phyloP scores from a whole-genome alignment of 179 eudicot genomes.

The Spergularia azorica region DNA sequence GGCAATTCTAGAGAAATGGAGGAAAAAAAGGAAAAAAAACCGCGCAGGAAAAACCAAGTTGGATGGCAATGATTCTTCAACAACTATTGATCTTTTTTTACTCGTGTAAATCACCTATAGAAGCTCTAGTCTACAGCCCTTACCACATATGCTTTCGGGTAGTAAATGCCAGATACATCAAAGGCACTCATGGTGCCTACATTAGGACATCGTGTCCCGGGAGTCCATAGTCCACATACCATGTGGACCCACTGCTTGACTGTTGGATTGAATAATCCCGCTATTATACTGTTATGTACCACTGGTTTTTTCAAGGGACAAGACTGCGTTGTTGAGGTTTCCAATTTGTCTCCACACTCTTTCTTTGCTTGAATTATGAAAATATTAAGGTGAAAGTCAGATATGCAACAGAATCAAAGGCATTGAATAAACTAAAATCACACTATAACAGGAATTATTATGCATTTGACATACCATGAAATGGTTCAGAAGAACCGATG shows the following conservation, averaged over 20 bases:
- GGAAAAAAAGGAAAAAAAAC: neutral
- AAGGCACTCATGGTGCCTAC: constrained; percentile 66
- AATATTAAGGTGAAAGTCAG: constrained; percentile 12
- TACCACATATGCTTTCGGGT: constrained; percentile 44
- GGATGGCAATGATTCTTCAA: neutral
- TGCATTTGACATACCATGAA: constrained; percentile 31
- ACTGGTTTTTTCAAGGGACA: constrained; percentile 28
- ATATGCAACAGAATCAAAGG: neutral
- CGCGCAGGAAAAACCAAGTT: neutral
- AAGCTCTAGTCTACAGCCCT: constrained; percentile 26
- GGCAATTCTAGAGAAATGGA: neutral
- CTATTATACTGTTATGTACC: constrained; percentile 47
- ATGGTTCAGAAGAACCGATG: constrained; percentile 32
- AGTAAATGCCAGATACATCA: constrained; percentile 55
- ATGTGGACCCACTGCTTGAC: constrained; percentile 69
- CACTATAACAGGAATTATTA: neutral
- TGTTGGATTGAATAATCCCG: constrained; percentile 48
- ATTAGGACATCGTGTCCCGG: constrained; percentile 62
- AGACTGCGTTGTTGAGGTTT: constrained; percentile 15
- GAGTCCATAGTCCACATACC: constrained; percentile 73
- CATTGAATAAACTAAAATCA: neutral
- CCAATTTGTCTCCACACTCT: constrained; percentile 29
- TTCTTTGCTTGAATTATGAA: constrained; percentile 29
- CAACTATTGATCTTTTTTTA: neutral
- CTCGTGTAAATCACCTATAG: neutral